A percentile compares a stretch with the other conserved stretches of the same genome.
Evolutionary conservation across 1,284 basidiomycete genomes (phyloP).

Genomic region (Pseudozyma sp.): DNA sequence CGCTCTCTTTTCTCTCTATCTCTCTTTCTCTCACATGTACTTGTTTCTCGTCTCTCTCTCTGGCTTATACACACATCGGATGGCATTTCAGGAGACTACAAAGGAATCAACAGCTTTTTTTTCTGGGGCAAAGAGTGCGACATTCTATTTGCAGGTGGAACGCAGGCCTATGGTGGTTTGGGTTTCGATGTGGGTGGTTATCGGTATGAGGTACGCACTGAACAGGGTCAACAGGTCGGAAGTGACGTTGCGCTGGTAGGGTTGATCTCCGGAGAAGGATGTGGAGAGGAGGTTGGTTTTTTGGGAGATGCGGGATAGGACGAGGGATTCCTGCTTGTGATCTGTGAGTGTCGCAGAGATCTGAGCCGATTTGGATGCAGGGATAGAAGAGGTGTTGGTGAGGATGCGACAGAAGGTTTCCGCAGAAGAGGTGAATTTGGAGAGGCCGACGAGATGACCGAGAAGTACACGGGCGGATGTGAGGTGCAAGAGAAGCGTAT

Average conservation of each 20-base stretch:
- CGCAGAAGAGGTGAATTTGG: constrained; percentile 14
- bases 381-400: neutral
- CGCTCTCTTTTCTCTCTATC: constrained; percentile 2
- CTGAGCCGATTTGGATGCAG: neutral
- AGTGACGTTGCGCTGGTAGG: neutral
- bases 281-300: constrained; percentile 12
- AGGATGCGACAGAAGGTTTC: constrained; percentile 10
- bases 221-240: constrained; percentile 21
- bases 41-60: neutral
- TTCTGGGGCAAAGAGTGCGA: neutral
- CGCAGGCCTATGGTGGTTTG: constrained; percentile 4
- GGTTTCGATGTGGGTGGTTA: constrained; percentile 26
- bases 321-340: constrained; percentile 10
- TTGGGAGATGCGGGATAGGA: constrained; percentile 12
- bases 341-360: neutral
- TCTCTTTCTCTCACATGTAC: constrained; percentile 7
- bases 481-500: constrained; percentile 8
- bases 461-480: constrained; percentile 10
- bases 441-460: constrained; percentile 14
- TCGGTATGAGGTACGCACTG: constrained; percentile 39
- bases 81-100: neutral
- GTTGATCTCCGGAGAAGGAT: neutral
- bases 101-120: too few species aligned
- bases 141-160: neutral
- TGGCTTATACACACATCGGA: constrained; percentile 12